A percentile compares a stretch with the other conserved stretches of the same genome.
These are phyloP conservation scores for Sesbania bispinosa DNA, from an alignment of 306 rosid genomes.

Conservation along the genomic window DNA sequence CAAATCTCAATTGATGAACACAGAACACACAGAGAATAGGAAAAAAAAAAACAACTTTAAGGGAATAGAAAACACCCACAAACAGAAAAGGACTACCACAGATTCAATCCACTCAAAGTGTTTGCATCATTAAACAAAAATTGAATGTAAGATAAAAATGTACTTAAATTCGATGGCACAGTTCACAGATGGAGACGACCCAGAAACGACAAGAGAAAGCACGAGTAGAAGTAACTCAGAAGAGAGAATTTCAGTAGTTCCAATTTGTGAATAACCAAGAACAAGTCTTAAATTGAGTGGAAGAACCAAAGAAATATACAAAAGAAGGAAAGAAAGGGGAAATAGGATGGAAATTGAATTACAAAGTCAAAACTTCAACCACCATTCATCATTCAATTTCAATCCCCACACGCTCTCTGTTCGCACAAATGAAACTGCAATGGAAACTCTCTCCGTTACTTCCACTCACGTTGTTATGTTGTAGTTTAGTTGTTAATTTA, in stretches of 20 bases:
- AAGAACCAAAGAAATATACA: background rate
- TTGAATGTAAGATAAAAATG: background rate
- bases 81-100: background rate
- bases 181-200: background rate
- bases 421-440: background rate
- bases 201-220: background rate
- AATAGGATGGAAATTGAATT: conserved; percentile 5
- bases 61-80: background rate
- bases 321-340: background rate
- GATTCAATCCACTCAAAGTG: conserved; percentile 11
- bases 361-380: conserved; percentile 45
- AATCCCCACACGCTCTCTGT: conserved; percentile 13
- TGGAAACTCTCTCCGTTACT: conserved; percentile 8
- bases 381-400: conserved; percentile 20
- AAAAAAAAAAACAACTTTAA: background rate
- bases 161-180: background rate
- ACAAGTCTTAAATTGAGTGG: background rate
- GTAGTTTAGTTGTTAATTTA: background rate
- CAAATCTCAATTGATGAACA: conserved; percentile 7
- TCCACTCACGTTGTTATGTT: conserved; percentile 10
- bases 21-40: background rate
- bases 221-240: background rate
- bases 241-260: background rate
- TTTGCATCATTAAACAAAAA: background rate
- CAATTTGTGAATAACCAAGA: background rate